phyloP scores from a whole-genome alignment of 1,139 yeast species.

The Barnettozyma hawaiiensis region DNA sequence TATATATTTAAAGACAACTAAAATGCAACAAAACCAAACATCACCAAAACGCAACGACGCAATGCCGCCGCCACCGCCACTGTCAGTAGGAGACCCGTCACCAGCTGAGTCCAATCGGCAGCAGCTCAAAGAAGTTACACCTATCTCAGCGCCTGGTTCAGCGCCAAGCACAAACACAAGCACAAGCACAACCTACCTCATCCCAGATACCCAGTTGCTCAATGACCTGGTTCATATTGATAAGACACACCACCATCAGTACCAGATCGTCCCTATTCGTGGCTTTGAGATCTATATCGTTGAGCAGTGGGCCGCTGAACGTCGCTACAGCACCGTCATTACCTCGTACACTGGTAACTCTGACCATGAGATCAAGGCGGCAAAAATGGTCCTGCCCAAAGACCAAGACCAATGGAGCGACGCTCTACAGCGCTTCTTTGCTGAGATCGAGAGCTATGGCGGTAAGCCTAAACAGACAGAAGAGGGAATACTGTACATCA shows the following conservation, averaged over 20 bases:
- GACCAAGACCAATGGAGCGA: slow-evolving; percentile 52
- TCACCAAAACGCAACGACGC: too few species aligned
- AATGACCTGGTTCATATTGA: slow-evolving; percentile 27
- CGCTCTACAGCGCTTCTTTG: slow-evolving; percentile 53
- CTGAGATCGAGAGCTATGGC: slow-evolving; percentile 58
- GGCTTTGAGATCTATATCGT: slow-evolving; percentile 89
- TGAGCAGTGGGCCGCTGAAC: slow-evolving; percentile 86
- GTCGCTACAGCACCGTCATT: slow-evolving; percentile 62
- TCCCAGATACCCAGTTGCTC: slow-evolving; percentile 53
- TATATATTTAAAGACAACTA: too few species aligned
- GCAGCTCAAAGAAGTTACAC: neutral
- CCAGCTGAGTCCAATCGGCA: neutral
- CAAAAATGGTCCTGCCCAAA: slow-evolving; percentile 53
- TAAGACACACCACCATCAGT: slow-evolving; percentile 13
- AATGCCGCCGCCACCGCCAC: neutral
- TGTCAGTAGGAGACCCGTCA: too few species aligned
- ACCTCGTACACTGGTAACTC: slow-evolving; percentile 82
- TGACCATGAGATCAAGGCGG: slow-evolving; percentile 54
- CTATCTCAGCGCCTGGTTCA: neutral
- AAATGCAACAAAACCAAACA: too few species aligned
- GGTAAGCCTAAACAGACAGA: slow-evolving; percentile 49
- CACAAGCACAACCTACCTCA: slow-evolving; percentile 22
- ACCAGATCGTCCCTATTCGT: slow-evolving; percentile 39
- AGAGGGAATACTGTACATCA: slow-evolving; percentile 62
- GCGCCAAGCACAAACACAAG: neutral